phyloP scores from a whole-genome alignment of 169 alveolate species.

The Eimeria falciformis region DNA sequence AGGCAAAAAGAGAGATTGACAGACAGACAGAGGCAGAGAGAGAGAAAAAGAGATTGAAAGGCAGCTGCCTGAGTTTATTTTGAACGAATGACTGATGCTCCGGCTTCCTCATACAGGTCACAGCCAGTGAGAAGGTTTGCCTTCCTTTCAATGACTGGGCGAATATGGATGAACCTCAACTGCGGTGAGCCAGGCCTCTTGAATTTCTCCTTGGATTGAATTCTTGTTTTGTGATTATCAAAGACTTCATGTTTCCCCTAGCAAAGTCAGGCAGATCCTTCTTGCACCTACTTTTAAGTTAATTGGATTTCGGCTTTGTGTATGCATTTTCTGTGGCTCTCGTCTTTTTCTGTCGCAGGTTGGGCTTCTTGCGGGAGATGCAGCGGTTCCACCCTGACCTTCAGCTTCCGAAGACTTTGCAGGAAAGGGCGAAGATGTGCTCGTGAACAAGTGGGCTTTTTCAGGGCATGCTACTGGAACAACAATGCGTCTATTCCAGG shows the following conservation, averaged over 20 bases:
- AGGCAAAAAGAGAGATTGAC: too few relatives aligned
- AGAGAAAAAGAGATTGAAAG: not conserved
- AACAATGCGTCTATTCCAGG: too few relatives aligned
- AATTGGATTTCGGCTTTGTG: not conserved
- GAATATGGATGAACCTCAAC: conserved; percentile 92
- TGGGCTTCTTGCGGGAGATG: conserved; percentile 74
- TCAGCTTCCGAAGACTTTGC: conserved; percentile 83
- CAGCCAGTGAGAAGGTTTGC: conserved; percentile 73
- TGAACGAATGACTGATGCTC: too few relatives aligned
- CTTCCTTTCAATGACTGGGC: conserved; percentile 94
- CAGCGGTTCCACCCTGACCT: conserved; percentile 89
- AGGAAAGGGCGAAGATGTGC: conserved; percentile 60
- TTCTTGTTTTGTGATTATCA: not conserved
- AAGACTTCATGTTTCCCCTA: too few relatives aligned
- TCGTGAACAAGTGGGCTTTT: too few relatives aligned
- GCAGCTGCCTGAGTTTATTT: not conserved
- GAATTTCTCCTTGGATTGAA: conserved; percentile 19
- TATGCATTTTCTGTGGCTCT: not conserved
- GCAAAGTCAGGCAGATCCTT: too few relatives aligned
- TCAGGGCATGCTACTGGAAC: too few relatives aligned
- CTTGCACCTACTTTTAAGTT: too few relatives aligned
- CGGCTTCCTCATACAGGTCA: conserved; percentile 23
- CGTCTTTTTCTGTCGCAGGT: conserved; percentile 27
- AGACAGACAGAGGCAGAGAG: not conserved
- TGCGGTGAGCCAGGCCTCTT: conserved; percentile 88